Evolutionary conservation across 2,329 filamentous ascomycete species (phyloP).

Genomic region (Cytospora mali): DNA sequence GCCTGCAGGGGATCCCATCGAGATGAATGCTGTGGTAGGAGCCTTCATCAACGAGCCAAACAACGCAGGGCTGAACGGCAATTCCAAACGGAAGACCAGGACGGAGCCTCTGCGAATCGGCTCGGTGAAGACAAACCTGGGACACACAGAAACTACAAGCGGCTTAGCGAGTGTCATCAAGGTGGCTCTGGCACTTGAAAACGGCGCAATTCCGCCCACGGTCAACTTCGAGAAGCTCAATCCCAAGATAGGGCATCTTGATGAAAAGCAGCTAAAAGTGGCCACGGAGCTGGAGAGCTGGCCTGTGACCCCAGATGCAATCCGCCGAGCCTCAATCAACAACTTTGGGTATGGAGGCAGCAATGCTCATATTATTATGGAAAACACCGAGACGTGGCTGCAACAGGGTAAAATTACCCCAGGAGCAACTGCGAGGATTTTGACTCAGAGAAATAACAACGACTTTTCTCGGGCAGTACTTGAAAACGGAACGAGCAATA

Average conservation of each 20-base stretch:
- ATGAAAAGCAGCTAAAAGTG: conserved; percentile 12
- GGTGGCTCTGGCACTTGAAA: conserved; percentile 4
- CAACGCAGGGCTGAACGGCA: too few species aligned
- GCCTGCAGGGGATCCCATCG: conserved; percentile 5
- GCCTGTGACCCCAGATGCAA: conserved; percentile 3
- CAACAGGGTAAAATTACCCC: background rate
- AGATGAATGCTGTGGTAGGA: conserved; percentile 8
- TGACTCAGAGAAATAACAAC: too few species aligned
- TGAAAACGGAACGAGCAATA: background rate
- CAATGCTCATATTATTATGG: conserved; percentile 47
- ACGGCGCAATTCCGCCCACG: conserved; percentile 33
- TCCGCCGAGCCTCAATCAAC: conserved; percentile 37
- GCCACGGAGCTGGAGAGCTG: conserved; percentile 28
- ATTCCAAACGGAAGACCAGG: too few species aligned
- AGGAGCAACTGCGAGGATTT: background rate
- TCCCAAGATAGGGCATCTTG: conserved; percentile 18
- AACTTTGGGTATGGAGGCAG: conserved; percentile 50
- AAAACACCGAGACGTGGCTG: conserved; percentile 24
- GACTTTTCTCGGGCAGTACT: too few species aligned
- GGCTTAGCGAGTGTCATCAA: conserved; percentile 12
- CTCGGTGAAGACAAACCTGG: conserved; percentile 38
- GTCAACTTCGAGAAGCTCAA: conserved; percentile 28
- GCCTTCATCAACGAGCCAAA: conserved; percentile 20
- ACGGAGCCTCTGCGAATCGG: conserved; percentile 33
- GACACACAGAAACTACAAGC: conserved; percentile 3